Percentiles rank a stretch among this genome's conserved stretches.
phyloP scores from a whole-genome alignment of 2,329 filamentous ascomycete species.

The Mycosphaerella arachidis region DNA sequence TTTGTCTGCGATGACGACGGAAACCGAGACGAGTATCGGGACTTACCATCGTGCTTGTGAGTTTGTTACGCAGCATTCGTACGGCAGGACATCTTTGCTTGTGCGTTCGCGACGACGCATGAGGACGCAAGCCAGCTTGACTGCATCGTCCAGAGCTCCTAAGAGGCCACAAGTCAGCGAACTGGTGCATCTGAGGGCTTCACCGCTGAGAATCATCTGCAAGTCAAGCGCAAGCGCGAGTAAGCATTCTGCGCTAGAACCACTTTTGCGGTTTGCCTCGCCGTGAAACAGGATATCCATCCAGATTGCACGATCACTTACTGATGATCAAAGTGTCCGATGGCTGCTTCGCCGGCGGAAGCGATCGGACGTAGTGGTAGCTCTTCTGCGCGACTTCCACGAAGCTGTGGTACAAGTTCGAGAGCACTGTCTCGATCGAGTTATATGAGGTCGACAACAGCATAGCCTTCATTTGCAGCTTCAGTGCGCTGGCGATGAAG shows the following conservation, averaged over 20 bases:
- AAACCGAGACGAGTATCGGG: not conserved
- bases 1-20: conserved; percentile 6
- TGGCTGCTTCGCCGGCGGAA: conserved; percentile 57
- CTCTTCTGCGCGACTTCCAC: conserved; percentile 72
- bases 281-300: not conserved
- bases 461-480: conserved; percentile 79
- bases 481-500: conserved; percentile 54
- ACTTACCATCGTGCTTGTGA: conserved; percentile 60
- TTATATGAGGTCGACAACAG: conserved; percentile 80
- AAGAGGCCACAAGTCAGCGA: conserved; percentile 7
- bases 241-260: conserved; percentile 3
- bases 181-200: not conserved
- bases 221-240: conserved; percentile 10
- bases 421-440: conserved; percentile 60
- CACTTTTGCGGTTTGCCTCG: not conserved
- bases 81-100: conserved; percentile 37
- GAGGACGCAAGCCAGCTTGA: conserved; percentile 60
- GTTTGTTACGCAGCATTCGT: conserved; percentile 57
- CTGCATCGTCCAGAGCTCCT: conserved; percentile 63
- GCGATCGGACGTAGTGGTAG: conserved; percentile 56
- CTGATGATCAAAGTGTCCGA: conserved; percentile 56
- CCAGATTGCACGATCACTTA: conserved; percentile 33
- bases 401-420: conserved; percentile 73
- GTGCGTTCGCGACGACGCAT: conserved; percentile 53
- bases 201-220: not conserved